phyloP scores from a whole-genome alignment of 495 filamentous ascomycete genomes.

The Podospora comata region DNA sequence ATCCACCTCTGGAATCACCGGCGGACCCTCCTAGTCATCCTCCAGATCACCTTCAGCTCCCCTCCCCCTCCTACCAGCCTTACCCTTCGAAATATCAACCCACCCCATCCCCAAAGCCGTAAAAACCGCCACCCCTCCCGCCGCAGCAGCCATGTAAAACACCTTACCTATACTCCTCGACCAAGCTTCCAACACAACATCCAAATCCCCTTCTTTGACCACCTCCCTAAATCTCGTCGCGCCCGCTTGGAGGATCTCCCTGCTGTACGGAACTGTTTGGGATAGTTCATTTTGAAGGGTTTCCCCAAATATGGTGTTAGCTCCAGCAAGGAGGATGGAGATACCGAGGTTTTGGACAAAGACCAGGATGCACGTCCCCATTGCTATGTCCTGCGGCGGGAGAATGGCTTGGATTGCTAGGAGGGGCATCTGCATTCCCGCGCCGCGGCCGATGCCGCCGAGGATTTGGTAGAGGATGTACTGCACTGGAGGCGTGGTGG shows the following conservation, averaged over 20 bases:
- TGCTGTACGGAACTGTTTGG: conserved; percentile 27
- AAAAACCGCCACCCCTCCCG: conserved; percentile 17
- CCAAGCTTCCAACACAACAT: conserved; percentile 43
- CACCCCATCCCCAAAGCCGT: conserved; percentile 26
- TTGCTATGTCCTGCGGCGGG: conserved; percentile 50
- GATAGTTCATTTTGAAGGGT: conserved; percentile 45
- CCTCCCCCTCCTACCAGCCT: background rate
- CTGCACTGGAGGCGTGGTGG: conserved; percentile 36
- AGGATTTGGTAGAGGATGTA: conserved; percentile 68
- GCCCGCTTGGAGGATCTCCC: conserved; percentile 35
- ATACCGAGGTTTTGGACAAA: conserved; percentile 61
- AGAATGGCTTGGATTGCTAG: conserved; percentile 54
- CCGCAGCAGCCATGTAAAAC: conserved; percentile 19
- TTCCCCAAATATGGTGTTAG: conserved; percentile 58
- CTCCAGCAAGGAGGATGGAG: conserved; percentile 57
- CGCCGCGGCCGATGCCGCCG: conserved; percentile 62
- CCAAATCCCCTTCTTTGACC: conserved; percentile 16
- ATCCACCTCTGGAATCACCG: background rate
- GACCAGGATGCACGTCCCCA: conserved; percentile 58
- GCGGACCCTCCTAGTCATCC: conserved; percentile 17
- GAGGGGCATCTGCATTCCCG: conserved; percentile 56
- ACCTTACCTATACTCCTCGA: conserved; percentile 31
- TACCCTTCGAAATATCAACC: conserved; percentile 23
- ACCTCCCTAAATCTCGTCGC: conserved; percentile 45
- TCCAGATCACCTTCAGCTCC: background rate